Base-by-base conservation (phyloP, 1,284 basidiomycete species). In the Pisolithus thermaeus region DNA sequence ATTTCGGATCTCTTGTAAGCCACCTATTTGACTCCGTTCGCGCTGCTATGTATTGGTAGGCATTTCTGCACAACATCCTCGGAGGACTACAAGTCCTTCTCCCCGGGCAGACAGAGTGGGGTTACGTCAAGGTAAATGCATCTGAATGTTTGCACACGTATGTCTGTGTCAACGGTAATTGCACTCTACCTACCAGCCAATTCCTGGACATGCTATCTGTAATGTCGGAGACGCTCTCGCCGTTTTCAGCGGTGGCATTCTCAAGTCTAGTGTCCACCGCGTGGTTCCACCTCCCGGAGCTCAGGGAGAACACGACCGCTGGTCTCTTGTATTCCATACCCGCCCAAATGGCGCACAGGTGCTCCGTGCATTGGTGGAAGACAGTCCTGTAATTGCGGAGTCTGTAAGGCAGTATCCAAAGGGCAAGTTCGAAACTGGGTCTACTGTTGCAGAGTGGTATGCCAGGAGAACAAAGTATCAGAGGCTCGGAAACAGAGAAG, bases 71-170 rank as follows among this genome's bases (percentile, higher is more conserved):
- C 63, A 87, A 87, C 62, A 76, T 77, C 14, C 75, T 89, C 0
- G 86, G 86, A 3, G 87, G 87, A 0, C 68, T 90, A 6, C 87
- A 89, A 58, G 84, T 88, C 1, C 71, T 87, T 39, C 75, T 77
- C 1, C 84, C 84, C 0, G 80, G 80, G 3, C 69, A 75, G 9
- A 73, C 79, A n/a, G 65, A 74, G 22, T 89, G 86, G 86, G 79
- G 81, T 58, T 88, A 86, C 55, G 73, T 87, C 53, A 77, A 77
- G 71, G 83, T 82, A 48, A 9, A 58, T 44, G 2, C 6, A 20
- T 27, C 5, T 6, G 12, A 35, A 14, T 35, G 14, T 35, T 4
- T 14, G 12, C 12, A 35, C 12, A 35, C 32, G 14, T 28, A 12
- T 20, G 41, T 41, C 39, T 18, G 18, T 12, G 4, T 39, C 11